These are phyloP conservation scores for Ogataea ganodermae DNA, from an alignment of 805 yeast species.

Conservation along the genomic window DNA sequence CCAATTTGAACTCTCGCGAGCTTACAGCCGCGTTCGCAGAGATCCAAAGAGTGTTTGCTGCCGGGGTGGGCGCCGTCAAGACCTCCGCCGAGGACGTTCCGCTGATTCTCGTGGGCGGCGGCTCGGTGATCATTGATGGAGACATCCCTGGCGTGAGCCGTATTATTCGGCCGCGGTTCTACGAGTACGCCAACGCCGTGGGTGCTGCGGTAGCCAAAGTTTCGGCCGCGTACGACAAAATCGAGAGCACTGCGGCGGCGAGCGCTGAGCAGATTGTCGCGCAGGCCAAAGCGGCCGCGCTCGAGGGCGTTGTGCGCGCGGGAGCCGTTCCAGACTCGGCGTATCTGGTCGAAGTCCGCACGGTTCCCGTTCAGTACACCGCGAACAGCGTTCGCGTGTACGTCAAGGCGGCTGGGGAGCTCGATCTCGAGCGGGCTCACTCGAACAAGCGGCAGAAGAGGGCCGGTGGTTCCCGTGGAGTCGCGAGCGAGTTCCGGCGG, in stretches of 20 bases:
- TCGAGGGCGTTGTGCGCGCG: slow-evolving; percentile 18
- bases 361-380: slow-evolving; percentile 36
- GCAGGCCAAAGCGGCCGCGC: slow-evolving; percentile 20
- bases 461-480: background rate
- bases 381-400: slow-evolving; percentile 35
- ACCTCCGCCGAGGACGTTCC: slow-evolving; percentile 31
- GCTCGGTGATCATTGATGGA: slow-evolving; percentile 44
- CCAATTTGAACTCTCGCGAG: background rate
- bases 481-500: slow-evolving; percentile 5
- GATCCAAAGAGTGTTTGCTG: slow-evolving; percentile 7
- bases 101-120: slow-evolving; percentile 51
- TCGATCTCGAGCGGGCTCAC: slow-evolving; percentile 37
- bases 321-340: slow-evolving; percentile 31
- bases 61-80: slow-evolving; percentile 10
- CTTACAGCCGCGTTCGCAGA: background rate
- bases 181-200: slow-evolving; percentile 48
- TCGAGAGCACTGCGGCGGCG: slow-evolving; percentile 13
- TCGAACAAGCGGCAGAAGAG: background rate
- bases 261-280: slow-evolving; percentile 20
- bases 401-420: slow-evolving; percentile 45
- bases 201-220: slow-evolving; percentile 52
- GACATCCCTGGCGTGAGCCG: slow-evolving; percentile 40
- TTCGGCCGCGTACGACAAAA: slow-evolving; percentile 31
- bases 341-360: slow-evolving; percentile 25
- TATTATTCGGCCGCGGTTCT: slow-evolving; percentile 42